Evolutionary conservation across 164 flowering plant species (phyloP), one percentile per base, ranked within the genome.

Genomic region (Vitis labrusca): DNA sequence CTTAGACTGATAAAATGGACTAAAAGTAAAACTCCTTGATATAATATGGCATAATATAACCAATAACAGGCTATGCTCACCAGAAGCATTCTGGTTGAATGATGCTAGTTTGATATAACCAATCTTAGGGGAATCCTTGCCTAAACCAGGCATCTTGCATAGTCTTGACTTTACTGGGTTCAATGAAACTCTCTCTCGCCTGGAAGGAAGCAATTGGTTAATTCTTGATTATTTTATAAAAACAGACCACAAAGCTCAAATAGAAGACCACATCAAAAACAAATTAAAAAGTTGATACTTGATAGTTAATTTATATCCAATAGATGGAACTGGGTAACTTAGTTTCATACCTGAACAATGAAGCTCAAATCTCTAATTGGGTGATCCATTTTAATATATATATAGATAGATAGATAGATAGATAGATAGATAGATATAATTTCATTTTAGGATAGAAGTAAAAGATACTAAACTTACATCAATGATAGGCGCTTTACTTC

Each of bases 61-160:
- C 13, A 65, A 65, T 10, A 57, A 69, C 47, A 11, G 52, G 23
- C n/a, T 29, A n/a, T 32, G 73, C 85, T 76, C 76, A 90, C 96
- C 82, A 37, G 98, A 89, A 78, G 99, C 92, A 81, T 91, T 91
- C 84, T 87, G 93, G 73, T 85, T 92, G 83, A 95, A 93, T 69
- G 98, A 66, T 65, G 97, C 79, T 63, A 95, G 76, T 78, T 93
- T 95, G 81, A 95, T 95, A 74, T 95, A 95, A 62, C 99, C 99
- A 78, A 95, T 84, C 73, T 76, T 85, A 2, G 89, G 84, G 30
- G 81, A 76, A 69, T 85, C 91, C 54, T 88, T 88, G 51, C 86
- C 97, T 27, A 67, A 66, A 71, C 88, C 83, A 63, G 89, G 81
- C 49, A 87, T 65, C 75, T 85, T 83, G 76, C 98, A 95, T 65